Percentiles rank a stretch among this genome's conserved stretches.
Evolutionary conservation across 805 yeast species (phyloP).

Genomic region (Candida glaebosa): DNA sequence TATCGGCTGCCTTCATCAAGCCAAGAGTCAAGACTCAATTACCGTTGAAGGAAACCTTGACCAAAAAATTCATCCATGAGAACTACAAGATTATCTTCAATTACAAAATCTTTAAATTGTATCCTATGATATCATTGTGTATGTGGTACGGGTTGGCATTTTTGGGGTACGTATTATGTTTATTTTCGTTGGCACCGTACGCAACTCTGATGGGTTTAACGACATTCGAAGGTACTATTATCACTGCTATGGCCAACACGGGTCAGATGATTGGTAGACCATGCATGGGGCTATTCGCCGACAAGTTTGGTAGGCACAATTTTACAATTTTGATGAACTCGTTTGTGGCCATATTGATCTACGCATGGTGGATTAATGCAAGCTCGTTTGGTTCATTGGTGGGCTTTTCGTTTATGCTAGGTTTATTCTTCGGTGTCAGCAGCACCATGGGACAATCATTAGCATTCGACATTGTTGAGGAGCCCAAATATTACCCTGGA

Average conservation of each 20-base stretch:
- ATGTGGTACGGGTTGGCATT: constrained; percentile 36
- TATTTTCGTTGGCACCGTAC: constrained; percentile 38
- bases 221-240: constrained; percentile 25
- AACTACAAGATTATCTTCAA: constrained; percentile 36
- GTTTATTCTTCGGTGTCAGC: constrained; percentile 30
- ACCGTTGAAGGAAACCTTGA: constrained; percentile 21
- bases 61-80: constrained; percentile 14
- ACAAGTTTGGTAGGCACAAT: constrained; percentile 46
- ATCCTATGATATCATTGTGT: constrained; percentile 21
- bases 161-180: constrained; percentile 33
- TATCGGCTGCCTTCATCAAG: constrained; percentile 41
- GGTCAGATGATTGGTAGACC: constrained; percentile 51
- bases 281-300: constrained; percentile 45
- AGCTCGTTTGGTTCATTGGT: constrained; percentile 26
- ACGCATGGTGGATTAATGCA: constrained; percentile 40
- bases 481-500: constrained; percentile 22
- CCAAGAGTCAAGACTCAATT: constrained; percentile 38
- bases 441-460: constrained; percentile 22
- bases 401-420: constrained; percentile 27
- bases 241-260: constrained; percentile 37
- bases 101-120: constrained; percentile 20
- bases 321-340: constrained; percentile 19
- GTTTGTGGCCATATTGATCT: constrained; percentile 21
- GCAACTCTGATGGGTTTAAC: constrained; percentile 44
- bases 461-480: constrained; percentile 21